Evolutionary conservation across 805 yeast species (phyloP).

Genomic region (Ogataea pignaliae): DNA sequence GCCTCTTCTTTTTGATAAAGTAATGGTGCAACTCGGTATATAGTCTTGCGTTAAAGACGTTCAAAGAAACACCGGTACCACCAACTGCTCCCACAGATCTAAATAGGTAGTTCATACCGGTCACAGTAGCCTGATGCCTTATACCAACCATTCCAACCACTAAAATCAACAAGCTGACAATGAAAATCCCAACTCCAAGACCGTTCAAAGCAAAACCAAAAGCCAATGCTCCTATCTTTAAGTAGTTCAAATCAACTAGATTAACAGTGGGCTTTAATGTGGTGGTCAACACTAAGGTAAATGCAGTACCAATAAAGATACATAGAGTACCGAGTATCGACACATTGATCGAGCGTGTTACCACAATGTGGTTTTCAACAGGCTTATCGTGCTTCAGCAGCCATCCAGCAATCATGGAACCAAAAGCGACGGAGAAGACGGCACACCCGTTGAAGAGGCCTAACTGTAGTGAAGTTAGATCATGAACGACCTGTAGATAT

Average conservation of each 20-base stretch:
- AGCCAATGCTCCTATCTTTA: slow-evolving; percentile 17
- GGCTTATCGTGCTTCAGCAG: slow-evolving; percentile 24
- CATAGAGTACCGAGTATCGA: slow-evolving; percentile 19
- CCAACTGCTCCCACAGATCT: slow-evolving; percentile 44
- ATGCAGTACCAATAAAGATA: slow-evolving; percentile 19
- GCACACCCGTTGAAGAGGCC: slow-evolving; percentile 39
- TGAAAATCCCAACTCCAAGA: slow-evolving; percentile 37
- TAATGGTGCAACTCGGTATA: slow-evolving; percentile 28
- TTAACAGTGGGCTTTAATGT: slow-evolving; percentile 21
- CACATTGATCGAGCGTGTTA: slow-evolving; percentile 18
- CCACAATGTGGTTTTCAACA: slow-evolving; percentile 12
- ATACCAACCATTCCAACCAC: slow-evolving; percentile 41
- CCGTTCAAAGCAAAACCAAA: slow-evolving; percentile 31
- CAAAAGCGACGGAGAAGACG: slow-evolving; percentile 36
- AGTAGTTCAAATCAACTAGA: slow-evolving; percentile 12
- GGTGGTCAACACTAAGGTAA: slow-evolving; percentile 14
- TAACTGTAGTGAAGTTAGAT: slow-evolving; percentile 32
- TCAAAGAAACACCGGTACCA: slow-evolving; percentile 41
- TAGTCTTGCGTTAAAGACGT: slow-evolving; percentile 32
- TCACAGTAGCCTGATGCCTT: slow-evolving; percentile 43
- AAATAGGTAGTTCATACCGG: slow-evolving; percentile 46
- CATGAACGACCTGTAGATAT: slow-evolving; percentile 41
- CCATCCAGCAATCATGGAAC: slow-evolving; percentile 37
- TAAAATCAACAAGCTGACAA: slow-evolving; percentile 36
- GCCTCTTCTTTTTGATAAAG: slow-evolving; percentile 22